These are phyloP conservation scores for Ostreobium quekettii DNA, from an alignment of 139 green algal species.

Conservation along the genomic window DNA sequence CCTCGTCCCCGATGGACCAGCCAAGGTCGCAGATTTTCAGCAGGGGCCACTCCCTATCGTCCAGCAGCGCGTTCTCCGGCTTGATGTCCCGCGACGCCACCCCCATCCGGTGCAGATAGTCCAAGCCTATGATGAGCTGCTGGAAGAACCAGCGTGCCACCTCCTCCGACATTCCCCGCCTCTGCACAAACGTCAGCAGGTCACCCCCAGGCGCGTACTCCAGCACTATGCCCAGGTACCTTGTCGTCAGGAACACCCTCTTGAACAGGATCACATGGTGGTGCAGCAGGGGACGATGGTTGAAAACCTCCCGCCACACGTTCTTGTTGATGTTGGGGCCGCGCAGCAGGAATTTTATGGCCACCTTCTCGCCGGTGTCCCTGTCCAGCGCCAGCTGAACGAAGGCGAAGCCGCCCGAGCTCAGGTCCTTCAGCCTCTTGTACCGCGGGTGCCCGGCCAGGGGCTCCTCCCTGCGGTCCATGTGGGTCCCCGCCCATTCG, in stretches of 20 bases:
- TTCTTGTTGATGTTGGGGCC: slow-evolving; percentile 9
- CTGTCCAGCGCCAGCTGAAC: slow-evolving; percentile 28
- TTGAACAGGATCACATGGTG: slow-evolving; percentile 19
- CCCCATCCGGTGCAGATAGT: slow-evolving; percentile 10
- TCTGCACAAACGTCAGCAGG: slow-evolving; percentile 79
- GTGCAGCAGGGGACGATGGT: slow-evolving; percentile 12
- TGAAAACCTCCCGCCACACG: neutral
- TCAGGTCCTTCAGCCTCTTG: too few species aligned
- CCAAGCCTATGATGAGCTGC: slow-evolving; percentile 23
- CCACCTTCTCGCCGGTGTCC: slow-evolving; percentile 28
- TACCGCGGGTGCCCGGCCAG: too few species aligned
- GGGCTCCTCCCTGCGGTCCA: too few species aligned
- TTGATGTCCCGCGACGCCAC: slow-evolving; percentile 77
- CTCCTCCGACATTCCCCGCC: slow-evolving; percentile 54
- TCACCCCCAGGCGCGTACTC: slow-evolving; percentile 69
- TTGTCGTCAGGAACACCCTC: neutral
- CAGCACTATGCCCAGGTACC: slow-evolving; percentile 75
- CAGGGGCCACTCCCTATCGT: slow-evolving; percentile 34
- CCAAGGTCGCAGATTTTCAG: slow-evolving; percentile 19
- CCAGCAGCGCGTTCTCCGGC: slow-evolving; percentile 93
- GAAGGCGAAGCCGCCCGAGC: slow-evolving; percentile 32
- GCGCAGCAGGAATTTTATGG: slow-evolving; percentile 31
- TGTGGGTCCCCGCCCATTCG: too few species aligned
- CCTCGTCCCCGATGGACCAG: neutral
- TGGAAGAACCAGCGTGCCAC: slow-evolving; percentile 60